Evolutionary conservation across 2,329 filamentous ascomycete species (phyloP).

Genomic region (Fusarium anthophilum): DNA sequence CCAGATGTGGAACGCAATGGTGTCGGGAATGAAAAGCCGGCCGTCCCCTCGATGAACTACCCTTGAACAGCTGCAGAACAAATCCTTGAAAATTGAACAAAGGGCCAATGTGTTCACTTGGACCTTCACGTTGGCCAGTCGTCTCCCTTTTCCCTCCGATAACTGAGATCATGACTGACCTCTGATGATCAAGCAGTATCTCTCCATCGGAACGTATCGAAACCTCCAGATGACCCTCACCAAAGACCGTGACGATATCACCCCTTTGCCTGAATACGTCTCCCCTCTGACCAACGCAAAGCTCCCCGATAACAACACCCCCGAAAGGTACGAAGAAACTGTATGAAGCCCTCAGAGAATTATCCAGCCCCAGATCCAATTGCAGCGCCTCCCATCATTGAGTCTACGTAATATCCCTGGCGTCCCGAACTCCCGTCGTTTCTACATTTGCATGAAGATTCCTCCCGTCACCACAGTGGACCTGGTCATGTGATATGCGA

Average conservation of each 20-base stretch:
- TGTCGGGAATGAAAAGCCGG: background rate
- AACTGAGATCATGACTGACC: too few species aligned
- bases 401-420: rapidly evolving
- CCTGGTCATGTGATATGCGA: rapidly evolving
- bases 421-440: rapidly evolving
- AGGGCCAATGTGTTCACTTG: too few species aligned
- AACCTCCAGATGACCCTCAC: too few species aligned
- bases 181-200: too few species aligned
- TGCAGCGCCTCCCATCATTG: too few species aligned
- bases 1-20: rapidly evolving
- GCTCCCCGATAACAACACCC: rapidly evolving
- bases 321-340: too few species aligned
- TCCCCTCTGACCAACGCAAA: rapidly evolving
- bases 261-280: rapidly evolving
- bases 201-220: too few species aligned
- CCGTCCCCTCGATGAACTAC: rapidly evolving
- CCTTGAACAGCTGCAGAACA: background rate
- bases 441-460: background rate
- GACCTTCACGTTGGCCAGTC: too few species aligned
- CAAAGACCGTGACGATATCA: too few species aligned
- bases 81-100: rapidly evolving
- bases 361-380: too few species aligned
- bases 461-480: rapidly evolving
- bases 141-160: too few species aligned
- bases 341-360: too few species aligned